Percentiles rank a stretch among this genome's conserved stretches.
These are phyloP conservation scores for Boletellus deceptivus DNA, from an alignment of 1,284 basidiomycete genomes.

Conservation along the genomic window DNA sequence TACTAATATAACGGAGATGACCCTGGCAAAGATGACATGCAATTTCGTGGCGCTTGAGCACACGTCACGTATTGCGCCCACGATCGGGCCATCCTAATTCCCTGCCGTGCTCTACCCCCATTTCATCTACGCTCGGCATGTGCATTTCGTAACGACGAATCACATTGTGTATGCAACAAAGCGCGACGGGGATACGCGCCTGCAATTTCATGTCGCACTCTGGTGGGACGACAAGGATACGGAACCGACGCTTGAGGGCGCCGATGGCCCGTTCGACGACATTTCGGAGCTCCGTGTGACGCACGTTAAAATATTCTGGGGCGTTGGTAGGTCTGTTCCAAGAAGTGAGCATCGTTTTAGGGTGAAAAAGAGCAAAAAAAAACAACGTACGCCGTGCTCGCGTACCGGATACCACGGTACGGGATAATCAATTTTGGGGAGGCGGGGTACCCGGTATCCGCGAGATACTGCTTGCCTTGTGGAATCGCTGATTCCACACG, in stretches of 20 bases:
- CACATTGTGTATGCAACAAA: neutral
- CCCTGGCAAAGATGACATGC: neutral
- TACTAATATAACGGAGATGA: neutral
- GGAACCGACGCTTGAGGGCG: slow-evolving; percentile 18
- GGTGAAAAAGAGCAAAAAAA: too few species aligned
- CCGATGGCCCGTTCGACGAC: slow-evolving; percentile 24
- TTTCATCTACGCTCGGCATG: neutral
- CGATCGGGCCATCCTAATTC: too few species aligned
- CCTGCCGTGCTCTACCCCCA: too few species aligned
- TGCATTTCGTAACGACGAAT: neutral
- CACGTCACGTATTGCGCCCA: neutral
- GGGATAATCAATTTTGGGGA: neutral
- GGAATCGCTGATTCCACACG: neutral
- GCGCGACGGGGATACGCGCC: neutral
- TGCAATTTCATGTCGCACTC: neutral
- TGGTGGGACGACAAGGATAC: slow-evolving; percentile 4
- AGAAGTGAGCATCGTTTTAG: neutral
- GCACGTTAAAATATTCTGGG: neutral
- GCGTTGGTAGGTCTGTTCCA: neutral
- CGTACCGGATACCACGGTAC: neutral
- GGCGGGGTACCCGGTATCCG: neutral
- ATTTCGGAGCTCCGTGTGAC: neutral
- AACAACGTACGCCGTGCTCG: neutral
- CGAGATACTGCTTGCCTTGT: slow-evolving; percentile 5
- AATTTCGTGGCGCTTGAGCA: neutral